Conservation (phyloP, 257 asterid species). For the Anisodus tanguticus region DNA sequence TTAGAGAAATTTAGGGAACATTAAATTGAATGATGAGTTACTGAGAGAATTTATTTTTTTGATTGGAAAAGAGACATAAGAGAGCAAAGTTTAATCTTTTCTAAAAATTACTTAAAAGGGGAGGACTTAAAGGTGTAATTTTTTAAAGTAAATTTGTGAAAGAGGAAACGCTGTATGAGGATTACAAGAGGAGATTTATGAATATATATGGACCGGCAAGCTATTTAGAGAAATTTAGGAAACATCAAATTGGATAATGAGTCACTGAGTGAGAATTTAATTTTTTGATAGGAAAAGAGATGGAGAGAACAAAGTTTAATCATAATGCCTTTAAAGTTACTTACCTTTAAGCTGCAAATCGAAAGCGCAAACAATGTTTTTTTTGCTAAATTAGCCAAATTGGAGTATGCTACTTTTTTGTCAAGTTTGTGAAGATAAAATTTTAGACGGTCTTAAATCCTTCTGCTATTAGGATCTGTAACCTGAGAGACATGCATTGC, state of each 20-base stretch:
- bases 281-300: not conserved
- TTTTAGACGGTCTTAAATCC: not conserved
- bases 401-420: not conserved
- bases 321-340: not conserved
- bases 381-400: conserved; percentile 11
- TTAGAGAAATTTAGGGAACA: not conserved
- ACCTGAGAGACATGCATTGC: not conserved
- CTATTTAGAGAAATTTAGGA: not conserved
- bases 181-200: too few species aligned
- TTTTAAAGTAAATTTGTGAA: not conserved
- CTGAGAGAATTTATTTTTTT: not conserved
- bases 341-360: not conserved
- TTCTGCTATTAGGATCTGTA: not conserved
- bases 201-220: not conserved
- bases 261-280: not conserved
- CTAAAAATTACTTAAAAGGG: too few species aligned
- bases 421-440: not conserved
- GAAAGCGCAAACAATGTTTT: not conserved
- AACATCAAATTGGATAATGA: not conserved
- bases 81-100: not conserved
- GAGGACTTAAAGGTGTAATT: too few species aligned
- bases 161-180: too few species aligned
- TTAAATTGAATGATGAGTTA: not conserved
- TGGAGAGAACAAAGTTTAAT: not conserved
- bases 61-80: not conserved